phyloP scores from a whole-genome alignment of 441 rosid genomes.

The Mallotus repandus region DNA sequence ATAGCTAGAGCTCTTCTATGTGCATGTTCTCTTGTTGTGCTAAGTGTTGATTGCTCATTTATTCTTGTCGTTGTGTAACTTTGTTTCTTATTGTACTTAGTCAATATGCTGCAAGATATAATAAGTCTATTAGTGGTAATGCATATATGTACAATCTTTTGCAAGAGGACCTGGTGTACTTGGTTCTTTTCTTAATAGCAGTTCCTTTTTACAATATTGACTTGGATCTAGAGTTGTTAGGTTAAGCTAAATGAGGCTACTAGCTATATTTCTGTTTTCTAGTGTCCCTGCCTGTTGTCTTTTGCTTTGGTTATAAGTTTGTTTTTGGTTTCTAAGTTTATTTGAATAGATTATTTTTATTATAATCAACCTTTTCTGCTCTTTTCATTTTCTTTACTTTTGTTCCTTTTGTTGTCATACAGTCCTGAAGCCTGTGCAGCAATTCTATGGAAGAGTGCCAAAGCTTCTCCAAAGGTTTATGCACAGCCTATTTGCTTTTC shows the following conservation, averaged over 20 bases:
- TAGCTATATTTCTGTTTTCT: too few relatives aligned
- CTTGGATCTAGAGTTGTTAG: too few relatives aligned
- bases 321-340: neutral
- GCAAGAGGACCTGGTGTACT: neutral
- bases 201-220: too few relatives aligned
- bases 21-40: neutral
- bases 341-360: neutral
- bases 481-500: conserved; percentile 18
- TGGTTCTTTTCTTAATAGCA: neutral
- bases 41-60: conserved; percentile 1
- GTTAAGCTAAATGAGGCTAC: too few relatives aligned
- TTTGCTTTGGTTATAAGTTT: neutral
- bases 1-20: neutral
- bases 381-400: conserved; percentile 4
- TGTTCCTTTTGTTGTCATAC: conserved; percentile 15
- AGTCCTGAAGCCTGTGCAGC: conserved; percentile 99
- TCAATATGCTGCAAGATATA: neutral
- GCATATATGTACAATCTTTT: neutral
- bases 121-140: neutral
- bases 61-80: neutral
- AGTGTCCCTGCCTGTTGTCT: neutral
- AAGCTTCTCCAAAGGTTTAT: conserved; percentile 85
- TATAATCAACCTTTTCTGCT: neutral
- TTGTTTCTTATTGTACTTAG: neutral
- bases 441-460: conserved; percentile 84